Evolutionary conservation across 306 rosid species (phyloP).

Genomic region (Arachis stenosperma): DNA sequence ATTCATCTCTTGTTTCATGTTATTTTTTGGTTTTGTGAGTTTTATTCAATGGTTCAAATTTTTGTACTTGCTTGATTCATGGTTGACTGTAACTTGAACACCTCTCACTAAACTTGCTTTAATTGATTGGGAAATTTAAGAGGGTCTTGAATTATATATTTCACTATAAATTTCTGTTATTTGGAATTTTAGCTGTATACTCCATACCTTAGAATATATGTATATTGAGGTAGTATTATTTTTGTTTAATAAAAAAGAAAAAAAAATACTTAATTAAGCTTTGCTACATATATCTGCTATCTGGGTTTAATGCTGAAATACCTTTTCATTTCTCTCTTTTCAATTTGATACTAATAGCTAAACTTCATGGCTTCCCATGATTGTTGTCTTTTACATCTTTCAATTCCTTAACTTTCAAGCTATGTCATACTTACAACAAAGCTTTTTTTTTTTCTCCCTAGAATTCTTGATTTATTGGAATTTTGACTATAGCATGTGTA

Average conservation of each 20-base stretch:
- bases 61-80: conserved; percentile 5
- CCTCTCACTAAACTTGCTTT: conserved; percentile 23
- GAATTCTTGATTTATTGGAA: too few relatives aligned
- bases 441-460: too few relatives aligned
- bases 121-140: conserved; percentile 23
- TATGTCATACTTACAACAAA: neutral
- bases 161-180: neutral
- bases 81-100: conserved; percentile 30
- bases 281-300: conserved; percentile 20
- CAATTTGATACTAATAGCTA: neutral
- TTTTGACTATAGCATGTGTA: neutral
- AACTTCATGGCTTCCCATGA: conserved; percentile 13
- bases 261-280: neutral
- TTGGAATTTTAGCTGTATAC: conserved; percentile 18
- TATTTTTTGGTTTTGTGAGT: conserved; percentile 37
- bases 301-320: conserved; percentile 9
- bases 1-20: conserved; percentile 35
- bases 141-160: neutral
- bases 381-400: neutral
- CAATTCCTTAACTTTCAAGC: conserved; percentile 6
- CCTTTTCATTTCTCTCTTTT: neutral
- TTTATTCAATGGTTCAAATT: conserved; percentile 12
- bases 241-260: neutral
- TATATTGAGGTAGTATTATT: neutral
- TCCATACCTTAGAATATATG: neutral